Evolutionary conservation across 495 filamentous ascomycete genomes (phyloP), one percentile per base, ranked within the genome.

Genomic region (Daldinia grandis): DNA sequence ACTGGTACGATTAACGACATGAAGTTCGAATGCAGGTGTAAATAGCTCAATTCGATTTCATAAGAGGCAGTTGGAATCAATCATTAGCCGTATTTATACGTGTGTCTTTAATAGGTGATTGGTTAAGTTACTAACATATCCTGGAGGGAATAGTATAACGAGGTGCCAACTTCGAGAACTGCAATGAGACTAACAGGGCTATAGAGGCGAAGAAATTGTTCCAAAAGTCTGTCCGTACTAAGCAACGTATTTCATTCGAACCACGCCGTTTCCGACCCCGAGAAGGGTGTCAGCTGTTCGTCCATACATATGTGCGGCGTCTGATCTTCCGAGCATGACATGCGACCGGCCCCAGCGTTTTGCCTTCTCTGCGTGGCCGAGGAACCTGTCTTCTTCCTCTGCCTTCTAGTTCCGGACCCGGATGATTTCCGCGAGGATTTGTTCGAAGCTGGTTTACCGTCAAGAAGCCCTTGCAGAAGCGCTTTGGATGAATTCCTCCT

Each of bases 301-400:
- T 72, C 69, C 64, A 62, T 64, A 17, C 69, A 72, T 25, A 72
- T 56, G 42, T 72, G 69, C 4, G 69, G 69, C 17, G 63, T 67
- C 54, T 72, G 69, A 56, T 72, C 69, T 56, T 72, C 69, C 37
- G 69, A 72, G 8, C 69, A 72, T 0, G 69, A 72, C 44, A 67
- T 14, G n/a, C 64, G 59, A 42, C 53, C 17, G 1, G 9, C 42
- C 5, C 38, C 49, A 21, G 17, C 3, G 10, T 30, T 66, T 4
- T 21, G 30, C 47, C 58, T 62, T 19, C 53, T 58, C 24, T 69
- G 66, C 21, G 51, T 44, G 14, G 49, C 27, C 15, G 27, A 24
- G 21, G 67, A 65, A 33, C 51, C 37, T 1, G 44, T 50, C 38
- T 10, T 67, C 44, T 54, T 66, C 25, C 58, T 58, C 42, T 44